phyloP scores from a whole-genome alignment of 192 early-diverging fungal species.

The Backusella macrospora region DNA sequence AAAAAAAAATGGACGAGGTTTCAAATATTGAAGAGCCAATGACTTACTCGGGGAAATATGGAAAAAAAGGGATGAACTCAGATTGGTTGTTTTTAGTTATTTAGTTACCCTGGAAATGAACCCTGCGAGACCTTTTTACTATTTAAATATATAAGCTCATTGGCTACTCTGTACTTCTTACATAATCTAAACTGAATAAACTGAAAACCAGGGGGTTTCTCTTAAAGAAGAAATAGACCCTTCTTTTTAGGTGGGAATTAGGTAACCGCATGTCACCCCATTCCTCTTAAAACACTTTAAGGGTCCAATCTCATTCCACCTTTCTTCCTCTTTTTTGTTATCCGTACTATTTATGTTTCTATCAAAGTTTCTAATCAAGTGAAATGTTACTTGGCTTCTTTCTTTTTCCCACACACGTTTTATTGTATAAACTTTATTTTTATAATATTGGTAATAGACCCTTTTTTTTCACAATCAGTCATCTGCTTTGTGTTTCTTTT shows the following conservation, averaged over 20 bases:
- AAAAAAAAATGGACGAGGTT: conserved; percentile 3
- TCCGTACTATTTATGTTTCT: not conserved
- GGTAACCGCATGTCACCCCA: not conserved
- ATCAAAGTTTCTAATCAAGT: too few relatives aligned
- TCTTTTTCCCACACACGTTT: not conserved
- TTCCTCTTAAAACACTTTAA: not conserved
- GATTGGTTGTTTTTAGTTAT: not conserved
- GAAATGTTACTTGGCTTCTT: not conserved
- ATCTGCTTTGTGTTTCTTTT: not conserved
- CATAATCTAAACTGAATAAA: conserved; percentile 13
- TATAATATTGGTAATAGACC: not conserved
- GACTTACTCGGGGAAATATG: conserved; percentile 10
- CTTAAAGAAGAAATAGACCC: not conserved
- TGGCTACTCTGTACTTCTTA: not conserved
- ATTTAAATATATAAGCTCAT: not conserved
- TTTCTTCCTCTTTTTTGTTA: not conserved
- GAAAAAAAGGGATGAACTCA: conserved; percentile 3
- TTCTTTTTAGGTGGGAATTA: conserved; percentile 4
- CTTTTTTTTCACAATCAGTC: not conserved
- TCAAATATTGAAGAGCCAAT: not conserved
- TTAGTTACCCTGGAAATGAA: conserved; percentile 11
- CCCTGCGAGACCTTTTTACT: conserved; percentile 7
- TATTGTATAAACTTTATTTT: conserved; percentile 2
- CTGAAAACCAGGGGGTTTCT: not conserved
- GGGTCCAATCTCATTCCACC: not conserved